Conservation (phyloP, 2,329 filamentous ascomycete genomes). For the Calonectria multiphialidica region DNA sequence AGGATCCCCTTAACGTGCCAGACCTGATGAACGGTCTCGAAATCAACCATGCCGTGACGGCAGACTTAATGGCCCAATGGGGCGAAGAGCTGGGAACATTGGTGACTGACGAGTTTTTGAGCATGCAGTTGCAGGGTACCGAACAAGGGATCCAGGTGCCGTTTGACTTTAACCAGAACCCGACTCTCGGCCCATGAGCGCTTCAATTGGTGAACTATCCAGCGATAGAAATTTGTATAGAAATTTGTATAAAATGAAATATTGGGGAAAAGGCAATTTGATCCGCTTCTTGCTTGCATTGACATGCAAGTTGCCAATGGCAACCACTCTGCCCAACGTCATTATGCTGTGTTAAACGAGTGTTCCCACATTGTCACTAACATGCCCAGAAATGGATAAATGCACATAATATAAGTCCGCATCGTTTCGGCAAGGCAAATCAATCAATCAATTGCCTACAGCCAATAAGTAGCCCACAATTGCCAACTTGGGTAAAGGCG, state of each 20-base stretch:
- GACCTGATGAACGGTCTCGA: slow-evolving; percentile 50
- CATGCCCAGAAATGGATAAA: not conserved
- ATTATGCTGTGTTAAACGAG: not conserved
- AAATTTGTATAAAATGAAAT: not conserved
- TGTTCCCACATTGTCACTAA: not conserved
- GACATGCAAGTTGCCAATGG: not conserved
- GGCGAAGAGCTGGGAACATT: slow-evolving; percentile 49
- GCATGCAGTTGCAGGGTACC: slow-evolving; percentile 46
- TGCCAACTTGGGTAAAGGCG: not conserved
- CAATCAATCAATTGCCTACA: not conserved
- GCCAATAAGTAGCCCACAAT: not conserved
- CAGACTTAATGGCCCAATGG: slow-evolving; percentile 44
- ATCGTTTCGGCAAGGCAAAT: not conserved
- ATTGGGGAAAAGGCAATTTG: not conserved
- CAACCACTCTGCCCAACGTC: not conserved
- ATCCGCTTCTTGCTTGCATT: not conserved
- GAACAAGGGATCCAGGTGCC: slow-evolving; percentile 39
- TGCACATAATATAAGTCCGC: not conserved
- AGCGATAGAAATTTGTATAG: not conserved
- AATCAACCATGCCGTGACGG: slow-evolving; percentile 38
- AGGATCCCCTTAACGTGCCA: slow-evolving; percentile 47
- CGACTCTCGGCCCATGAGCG: slow-evolving; percentile 16
- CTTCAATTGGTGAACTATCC: not conserved
- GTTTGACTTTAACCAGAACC: slow-evolving; percentile 48
- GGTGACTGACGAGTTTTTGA: slow-evolving; percentile 50